phyloP scores from a whole-genome alignment of 257 asterid species.

The Primulina eburnea region DNA sequence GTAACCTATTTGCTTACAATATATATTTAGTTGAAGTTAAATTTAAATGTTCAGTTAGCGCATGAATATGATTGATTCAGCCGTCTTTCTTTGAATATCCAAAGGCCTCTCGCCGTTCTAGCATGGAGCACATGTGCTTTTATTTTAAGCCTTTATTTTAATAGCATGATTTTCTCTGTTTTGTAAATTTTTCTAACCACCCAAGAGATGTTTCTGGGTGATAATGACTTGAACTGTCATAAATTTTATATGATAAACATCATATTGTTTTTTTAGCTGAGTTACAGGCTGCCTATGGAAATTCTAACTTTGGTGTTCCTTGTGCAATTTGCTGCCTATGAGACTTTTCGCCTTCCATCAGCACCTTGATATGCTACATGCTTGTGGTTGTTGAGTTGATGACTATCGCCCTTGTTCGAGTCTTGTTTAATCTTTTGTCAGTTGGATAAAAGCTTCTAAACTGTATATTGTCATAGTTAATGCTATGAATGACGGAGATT shows the following conservation, averaged over 20 bases:
- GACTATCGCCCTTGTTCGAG: conserved; percentile 30
- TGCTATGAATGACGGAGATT: conserved; percentile 31
- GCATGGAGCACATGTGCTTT: neutral
- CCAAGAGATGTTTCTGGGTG: conserved; percentile 18
- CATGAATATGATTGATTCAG: neutral
- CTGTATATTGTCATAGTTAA: conserved; percentile 32
- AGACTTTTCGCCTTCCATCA: conserved; percentile 54
- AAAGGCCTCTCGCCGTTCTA: conserved; percentile 2
- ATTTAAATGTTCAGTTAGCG: conserved; percentile 2
- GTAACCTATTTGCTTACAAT: neutral
- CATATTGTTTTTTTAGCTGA: conserved; percentile 52
- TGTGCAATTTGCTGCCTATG: conserved; percentile 62
- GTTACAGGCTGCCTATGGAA: conserved; percentile 49
- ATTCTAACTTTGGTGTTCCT: conserved; percentile 55
- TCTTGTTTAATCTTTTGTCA: conserved; percentile 19
- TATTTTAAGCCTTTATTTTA: neutral
- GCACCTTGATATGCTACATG: conserved; percentile 47
- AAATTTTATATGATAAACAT: conserved; percentile 30
- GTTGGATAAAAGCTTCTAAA: conserved; percentile 30
- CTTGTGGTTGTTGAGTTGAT: conserved; percentile 50
- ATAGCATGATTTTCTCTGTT: neutral
- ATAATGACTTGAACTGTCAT: conserved; percentile 20
- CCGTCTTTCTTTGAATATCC: neutral
- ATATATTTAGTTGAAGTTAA: neutral
- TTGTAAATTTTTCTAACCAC: conserved; percentile 15